These are phyloP conservation scores for Plasmodium chabaudi DNA, from an alignment of 169 alveolate genomes.

Conservation along the genomic window DNA sequence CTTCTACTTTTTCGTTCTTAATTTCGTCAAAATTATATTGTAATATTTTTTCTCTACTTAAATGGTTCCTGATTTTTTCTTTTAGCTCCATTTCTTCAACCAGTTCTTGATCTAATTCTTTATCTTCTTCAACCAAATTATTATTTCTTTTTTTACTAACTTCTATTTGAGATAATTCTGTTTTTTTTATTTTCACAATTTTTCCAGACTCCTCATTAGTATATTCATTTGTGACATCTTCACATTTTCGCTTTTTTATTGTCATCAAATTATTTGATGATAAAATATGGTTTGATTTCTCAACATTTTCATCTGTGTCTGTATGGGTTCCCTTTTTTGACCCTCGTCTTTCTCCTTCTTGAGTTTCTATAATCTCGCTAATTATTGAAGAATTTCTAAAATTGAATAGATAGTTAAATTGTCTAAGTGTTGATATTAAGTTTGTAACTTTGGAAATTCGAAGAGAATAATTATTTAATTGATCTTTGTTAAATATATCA, in stretches of 20 bases:
- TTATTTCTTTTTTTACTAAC: neutral
- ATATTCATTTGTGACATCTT: neutral
- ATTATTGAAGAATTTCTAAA: constrained; percentile 41
- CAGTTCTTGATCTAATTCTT: neutral
- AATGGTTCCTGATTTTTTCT: neutral
- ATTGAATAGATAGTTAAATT: constrained; percentile 48
- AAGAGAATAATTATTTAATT: constrained; percentile 4
- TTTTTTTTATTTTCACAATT: neutral
- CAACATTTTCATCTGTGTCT: neutral
- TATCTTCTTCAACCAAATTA: neutral
- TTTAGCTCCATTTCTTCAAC: neutral
- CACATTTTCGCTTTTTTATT: neutral
- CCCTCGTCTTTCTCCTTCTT: neutral
- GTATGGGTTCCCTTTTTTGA: neutral
- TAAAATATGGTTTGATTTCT: neutral
- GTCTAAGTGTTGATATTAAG: constrained; percentile 22
- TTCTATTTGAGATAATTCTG: too few relatives aligned
- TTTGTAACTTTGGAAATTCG: constrained; percentile 48
- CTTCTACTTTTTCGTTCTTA: neutral
- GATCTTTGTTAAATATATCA: constrained; percentile 36
- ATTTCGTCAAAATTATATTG: neutral
- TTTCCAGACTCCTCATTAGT: neutral
- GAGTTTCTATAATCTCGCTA: constrained; percentile 28
- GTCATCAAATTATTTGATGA: too few relatives aligned
- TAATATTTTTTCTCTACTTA: neutral